Evolutionary conservation across 495 filamentous ascomycete genomes (phyloP).

Genomic region (Extremus antarcticus): DNA sequence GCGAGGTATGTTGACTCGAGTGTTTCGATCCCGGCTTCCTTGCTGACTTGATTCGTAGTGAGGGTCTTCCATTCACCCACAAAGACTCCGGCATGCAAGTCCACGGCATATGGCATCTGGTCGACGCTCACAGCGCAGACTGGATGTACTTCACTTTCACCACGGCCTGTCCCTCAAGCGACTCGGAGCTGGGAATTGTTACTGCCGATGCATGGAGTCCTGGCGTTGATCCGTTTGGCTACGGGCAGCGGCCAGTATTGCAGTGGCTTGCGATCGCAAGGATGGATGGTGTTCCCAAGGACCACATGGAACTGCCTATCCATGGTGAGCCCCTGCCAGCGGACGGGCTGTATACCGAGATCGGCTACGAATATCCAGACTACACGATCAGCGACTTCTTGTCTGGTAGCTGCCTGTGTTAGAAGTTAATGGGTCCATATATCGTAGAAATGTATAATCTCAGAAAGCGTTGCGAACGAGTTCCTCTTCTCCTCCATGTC

Average conservation of each 20-base stretch:
- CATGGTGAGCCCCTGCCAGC: neutral
- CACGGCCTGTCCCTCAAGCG: neutral
- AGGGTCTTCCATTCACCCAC: constrained; percentile 7
- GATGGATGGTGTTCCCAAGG: neutral
- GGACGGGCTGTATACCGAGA: neutral
- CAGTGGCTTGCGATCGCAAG: neutral
- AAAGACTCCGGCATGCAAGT: constrained; percentile 13
- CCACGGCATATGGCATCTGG: constrained; percentile 11
- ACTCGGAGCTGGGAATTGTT: neutral
- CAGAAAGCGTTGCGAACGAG: too few species aligned
- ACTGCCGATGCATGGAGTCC: neutral
- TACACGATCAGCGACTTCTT: neutral
- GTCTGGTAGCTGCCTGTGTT: neutral
- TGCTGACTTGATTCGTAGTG: neutral
- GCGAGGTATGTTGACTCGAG: constrained; percentile 4
- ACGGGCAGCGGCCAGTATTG: neutral
- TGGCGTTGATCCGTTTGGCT: neutral
- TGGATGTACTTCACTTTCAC: constrained; percentile 9
- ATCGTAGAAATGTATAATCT: too few species aligned
- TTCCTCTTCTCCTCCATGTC: too few species aligned
- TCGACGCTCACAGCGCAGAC: constrained; percentile 12
- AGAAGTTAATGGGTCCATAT: too few species aligned
- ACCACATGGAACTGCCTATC: neutral
- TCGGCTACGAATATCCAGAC: neutral
- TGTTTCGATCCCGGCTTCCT: too few species aligned